Percentiles rank a stretch among this genome's conserved stretches.
phyloP scores from a whole-genome alignment of 2,329 filamentous ascomycete genomes.

The Cladophialophora exuberans region DNA sequence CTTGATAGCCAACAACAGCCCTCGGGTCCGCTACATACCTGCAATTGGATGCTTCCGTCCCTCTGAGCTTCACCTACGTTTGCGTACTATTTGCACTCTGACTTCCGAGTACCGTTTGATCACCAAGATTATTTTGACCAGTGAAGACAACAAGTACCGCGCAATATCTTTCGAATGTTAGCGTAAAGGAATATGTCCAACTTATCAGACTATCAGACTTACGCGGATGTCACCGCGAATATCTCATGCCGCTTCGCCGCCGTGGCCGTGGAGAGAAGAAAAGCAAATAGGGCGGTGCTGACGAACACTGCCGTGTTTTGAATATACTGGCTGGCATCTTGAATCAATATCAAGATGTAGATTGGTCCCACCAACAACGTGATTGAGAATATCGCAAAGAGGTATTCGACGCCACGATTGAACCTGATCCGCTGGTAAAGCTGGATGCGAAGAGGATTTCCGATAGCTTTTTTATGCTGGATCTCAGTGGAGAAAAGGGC shows the following conservation, averaged over 20 bases:
- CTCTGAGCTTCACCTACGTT: too few species aligned
- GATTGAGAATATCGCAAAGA: slow-evolving; percentile 16
- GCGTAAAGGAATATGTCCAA: too few species aligned
- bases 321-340: slow-evolving; percentile 11
- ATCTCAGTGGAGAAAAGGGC: background rate
- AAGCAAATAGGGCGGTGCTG: slow-evolving; percentile 13
- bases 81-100: background rate
- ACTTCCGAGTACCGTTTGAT: too few species aligned
- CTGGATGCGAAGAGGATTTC: background rate
- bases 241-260: slow-evolving; percentile 21
- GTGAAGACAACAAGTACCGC: slow-evolving; percentile 22
- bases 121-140: too few species aligned
- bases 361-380: slow-evolving; percentile 18
- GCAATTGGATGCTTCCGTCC: too few species aligned
- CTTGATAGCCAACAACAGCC: too few species aligned
- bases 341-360: slow-evolving; percentile 13
- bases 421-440: background rate
- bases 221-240: slow-evolving; percentile 20
- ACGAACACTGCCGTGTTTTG: slow-evolving; percentile 11
- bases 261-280: slow-evolving; percentile 19
- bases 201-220: too few species aligned
- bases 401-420: background rate
- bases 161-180: slow-evolving; percentile 21
- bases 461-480: background rate
- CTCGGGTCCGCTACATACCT: too few species aligned